Conservation (phyloP, 805 yeast genomes). For the Wickerhamiella bombiphila region DNA sequence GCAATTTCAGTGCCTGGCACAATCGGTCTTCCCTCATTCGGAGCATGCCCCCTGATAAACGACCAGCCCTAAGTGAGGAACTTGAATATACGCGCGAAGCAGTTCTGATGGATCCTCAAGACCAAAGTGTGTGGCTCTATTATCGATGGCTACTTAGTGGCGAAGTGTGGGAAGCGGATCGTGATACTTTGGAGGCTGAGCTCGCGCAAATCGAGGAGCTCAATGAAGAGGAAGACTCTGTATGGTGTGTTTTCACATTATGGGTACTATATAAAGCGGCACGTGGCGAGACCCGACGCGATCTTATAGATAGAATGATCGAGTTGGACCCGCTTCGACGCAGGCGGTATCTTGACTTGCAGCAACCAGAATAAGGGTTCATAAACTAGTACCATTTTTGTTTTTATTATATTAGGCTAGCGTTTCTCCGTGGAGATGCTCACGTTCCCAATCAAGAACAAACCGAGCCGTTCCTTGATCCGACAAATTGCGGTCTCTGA, state of each 20-base stretch:
- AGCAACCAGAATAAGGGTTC: background rate
- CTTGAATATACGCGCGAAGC: slow-evolving; percentile 63
- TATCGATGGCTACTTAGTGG: slow-evolving; percentile 56
- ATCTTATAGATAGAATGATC: slow-evolving; percentile 21
- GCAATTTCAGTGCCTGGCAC: slow-evolving; percentile 95
- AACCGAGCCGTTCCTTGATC: slow-evolving; percentile 22
- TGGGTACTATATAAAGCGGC: slow-evolving; percentile 6
- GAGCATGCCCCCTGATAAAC: slow-evolving; percentile 26
- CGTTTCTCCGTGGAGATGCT: slow-evolving; percentile 9
- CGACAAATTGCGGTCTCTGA: slow-evolving; percentile 23
- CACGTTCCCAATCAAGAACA: slow-evolving; percentile 19
- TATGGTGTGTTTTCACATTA: slow-evolving; percentile 52
- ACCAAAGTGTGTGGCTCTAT: slow-evolving; percentile 86
- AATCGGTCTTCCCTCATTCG: slow-evolving; percentile 62
- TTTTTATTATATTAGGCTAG: background rate
- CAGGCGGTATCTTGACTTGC: slow-evolving; percentile 15
- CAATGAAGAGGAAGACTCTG: slow-evolving; percentile 23
- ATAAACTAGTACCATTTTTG: no score
- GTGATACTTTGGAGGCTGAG: slow-evolving; percentile 60
- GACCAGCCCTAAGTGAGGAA: slow-evolving; percentile 35
- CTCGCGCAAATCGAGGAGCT: slow-evolving; percentile 30
- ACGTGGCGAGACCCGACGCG: background rate
- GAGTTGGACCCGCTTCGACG: slow-evolving; percentile 19
- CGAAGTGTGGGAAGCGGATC: slow-evolving; percentile 32
- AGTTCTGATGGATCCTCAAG: slow-evolving; percentile 83